Evolutionary conservation across 1,284 basidiomycete species (phyloP).

Genomic region (Malassezia sympodialis): DNA sequence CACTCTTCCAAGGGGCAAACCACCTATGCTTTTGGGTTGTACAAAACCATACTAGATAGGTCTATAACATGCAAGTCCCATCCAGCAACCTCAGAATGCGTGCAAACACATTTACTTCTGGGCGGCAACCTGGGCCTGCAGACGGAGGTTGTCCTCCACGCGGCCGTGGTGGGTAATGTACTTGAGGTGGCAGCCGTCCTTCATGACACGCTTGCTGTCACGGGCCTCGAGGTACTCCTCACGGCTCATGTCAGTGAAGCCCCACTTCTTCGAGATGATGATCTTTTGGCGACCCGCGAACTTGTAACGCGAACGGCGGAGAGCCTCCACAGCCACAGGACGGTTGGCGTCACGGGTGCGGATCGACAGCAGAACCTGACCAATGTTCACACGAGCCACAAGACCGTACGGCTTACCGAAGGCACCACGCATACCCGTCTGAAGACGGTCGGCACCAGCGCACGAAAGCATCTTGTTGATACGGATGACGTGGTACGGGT

Average conservation of each 20-base stretch:
- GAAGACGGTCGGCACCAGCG: constrained; percentile 88
- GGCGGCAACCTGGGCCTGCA: constrained; percentile 43
- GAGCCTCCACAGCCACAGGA: constrained; percentile 84
- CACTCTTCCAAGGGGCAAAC: neutral
- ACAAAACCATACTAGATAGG: neutral
- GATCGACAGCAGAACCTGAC: constrained; percentile 91
- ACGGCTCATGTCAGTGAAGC: constrained; percentile 89
- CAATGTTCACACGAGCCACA: constrained; percentile 89
- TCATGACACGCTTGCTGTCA: constrained; percentile 55
- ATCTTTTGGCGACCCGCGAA: constrained; percentile 99
- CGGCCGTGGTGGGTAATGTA: constrained; percentile 46
- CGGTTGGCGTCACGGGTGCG: constrained; percentile 83
- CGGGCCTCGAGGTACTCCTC: constrained; percentile 80
- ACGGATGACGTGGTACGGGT: constrained; percentile 96
- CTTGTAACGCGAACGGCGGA: constrained; percentile 79
- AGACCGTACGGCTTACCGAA: constrained; percentile 99
- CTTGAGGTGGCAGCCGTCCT: constrained; percentile 46
- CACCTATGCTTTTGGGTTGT: neutral
- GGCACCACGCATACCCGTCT: constrained; percentile 98
- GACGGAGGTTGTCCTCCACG: constrained; percentile 42
- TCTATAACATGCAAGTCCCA: neutral
- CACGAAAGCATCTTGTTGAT: constrained; percentile 99
- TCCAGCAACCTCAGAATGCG: neutral
- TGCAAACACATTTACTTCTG: constrained; percentile 33
- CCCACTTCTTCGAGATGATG: constrained; percentile 62